Conservation (phyloP, 352 stramenopile genomes). For the Pythium inflatum region DNA sequence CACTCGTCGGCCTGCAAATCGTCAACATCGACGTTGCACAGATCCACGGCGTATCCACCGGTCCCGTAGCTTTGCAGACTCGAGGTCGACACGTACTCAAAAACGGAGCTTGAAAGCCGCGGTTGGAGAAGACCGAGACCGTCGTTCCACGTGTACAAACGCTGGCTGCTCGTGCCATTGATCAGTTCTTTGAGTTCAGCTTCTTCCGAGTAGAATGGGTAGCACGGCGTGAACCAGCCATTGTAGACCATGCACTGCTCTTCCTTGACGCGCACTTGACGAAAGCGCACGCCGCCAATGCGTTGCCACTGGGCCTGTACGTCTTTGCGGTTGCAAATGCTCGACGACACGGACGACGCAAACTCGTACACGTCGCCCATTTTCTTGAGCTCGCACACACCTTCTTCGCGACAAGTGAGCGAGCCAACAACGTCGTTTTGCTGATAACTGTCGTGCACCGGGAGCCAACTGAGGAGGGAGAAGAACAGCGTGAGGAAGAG, state of each 20-base stretch:
- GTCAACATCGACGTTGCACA: conserved; percentile 63
- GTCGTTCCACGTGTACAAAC: conserved; percentile 71
- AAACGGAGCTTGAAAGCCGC: conserved; percentile 58
- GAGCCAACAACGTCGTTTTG: conserved; percentile 84
- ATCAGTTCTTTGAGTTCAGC: conserved; percentile 59
- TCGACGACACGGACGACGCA: conserved; percentile 49
- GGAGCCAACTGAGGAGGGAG: conserved; percentile 75
- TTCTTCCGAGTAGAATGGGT: conserved; percentile 65
- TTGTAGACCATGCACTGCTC: conserved; percentile 72
- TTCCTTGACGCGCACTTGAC: conserved; percentile 80
- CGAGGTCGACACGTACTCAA: conserved; percentile 43
- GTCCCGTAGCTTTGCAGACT: conserved; percentile 57
- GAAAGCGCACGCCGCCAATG: conserved; percentile 77
- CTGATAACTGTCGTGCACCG: conserved; percentile 81
- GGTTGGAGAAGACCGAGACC: conserved; percentile 59
- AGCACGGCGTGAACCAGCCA: conserved; percentile 67
- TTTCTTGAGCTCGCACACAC: conserved; percentile 80
- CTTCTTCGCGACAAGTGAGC: conserved; percentile 78
- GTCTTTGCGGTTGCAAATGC: conserved; percentile 57
- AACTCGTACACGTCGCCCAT: conserved; percentile 83
- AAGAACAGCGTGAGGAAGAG: conserved; percentile 82
- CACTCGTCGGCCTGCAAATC: conserved; percentile 74
- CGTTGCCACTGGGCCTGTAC: conserved; percentile 76
- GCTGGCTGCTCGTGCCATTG: conserved; percentile 40
- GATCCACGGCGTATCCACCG: conserved; percentile 76